Conservation (phyloP, 768 basidiomycete genomes). For the Mycena galopus region DNA sequence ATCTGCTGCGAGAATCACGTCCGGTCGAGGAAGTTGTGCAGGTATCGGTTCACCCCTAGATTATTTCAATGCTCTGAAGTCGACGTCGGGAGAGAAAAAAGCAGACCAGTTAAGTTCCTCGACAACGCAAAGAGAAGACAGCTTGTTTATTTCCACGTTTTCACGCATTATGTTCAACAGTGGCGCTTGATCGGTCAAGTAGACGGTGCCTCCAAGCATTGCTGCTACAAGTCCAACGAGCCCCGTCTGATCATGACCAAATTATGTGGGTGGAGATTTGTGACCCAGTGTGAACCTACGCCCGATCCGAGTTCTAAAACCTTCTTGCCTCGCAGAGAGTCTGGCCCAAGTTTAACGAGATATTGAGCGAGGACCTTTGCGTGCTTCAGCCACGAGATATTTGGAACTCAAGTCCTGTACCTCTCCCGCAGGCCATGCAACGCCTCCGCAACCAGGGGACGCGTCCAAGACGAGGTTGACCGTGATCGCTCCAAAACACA, state of each 20-base stretch:
- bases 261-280: neutral
- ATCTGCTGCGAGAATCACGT: constrained; percentile 90
- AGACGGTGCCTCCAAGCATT: constrained; percentile 74
- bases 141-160: constrained; percentile 78
- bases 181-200: constrained; percentile 92
- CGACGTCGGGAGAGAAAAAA: constrained; percentile 19
- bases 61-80: neutral
- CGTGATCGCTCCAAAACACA: constrained; percentile 55
- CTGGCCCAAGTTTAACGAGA: constrained; percentile 67
- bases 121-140: constrained; percentile 65
- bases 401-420: too few species aligned
- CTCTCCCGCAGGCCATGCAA: constrained; percentile 94
- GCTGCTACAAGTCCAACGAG: constrained; percentile 91
- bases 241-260: constrained; percentile 63
- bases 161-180: constrained; percentile 82
- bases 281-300: constrained; percentile 1
- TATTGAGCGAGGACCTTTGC: constrained; percentile 86
- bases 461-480: constrained; percentile 79
- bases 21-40: constrained; percentile 58
- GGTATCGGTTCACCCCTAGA: constrained; percentile 78
- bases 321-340: constrained; percentile 64
- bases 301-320: constrained; percentile 81
- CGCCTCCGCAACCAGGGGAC: constrained; percentile 90
- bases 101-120: constrained; percentile 87
- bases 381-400: too few species aligned